Evolutionary conservation across 495 filamentous ascomycete species (phyloP).

Genomic region (Hypoxylon lienhwacheense): DNA sequence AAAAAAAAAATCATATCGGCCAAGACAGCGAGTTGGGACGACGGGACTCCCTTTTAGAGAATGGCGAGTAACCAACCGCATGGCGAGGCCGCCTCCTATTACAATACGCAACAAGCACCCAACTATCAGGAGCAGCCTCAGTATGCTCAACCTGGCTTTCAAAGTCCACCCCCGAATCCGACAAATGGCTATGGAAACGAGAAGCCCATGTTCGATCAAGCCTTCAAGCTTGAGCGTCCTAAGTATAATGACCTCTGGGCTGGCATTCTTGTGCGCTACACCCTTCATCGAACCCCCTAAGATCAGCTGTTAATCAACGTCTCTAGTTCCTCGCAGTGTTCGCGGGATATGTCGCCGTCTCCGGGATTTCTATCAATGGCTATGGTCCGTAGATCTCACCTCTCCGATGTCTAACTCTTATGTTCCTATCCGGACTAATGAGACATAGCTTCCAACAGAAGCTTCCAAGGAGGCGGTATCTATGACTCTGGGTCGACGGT

Average conservation of each 20-base stretch:
- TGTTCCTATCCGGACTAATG: background rate
- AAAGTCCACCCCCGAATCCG: conserved; percentile 23
- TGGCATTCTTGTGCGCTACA: conserved; percentile 63
- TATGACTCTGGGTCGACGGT: conserved; percentile 69
- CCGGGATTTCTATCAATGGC: conserved; percentile 72
- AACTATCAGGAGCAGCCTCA: conserved; percentile 25
- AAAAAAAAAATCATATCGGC: too few relatives aligned
- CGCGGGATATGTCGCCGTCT: conserved; percentile 75
- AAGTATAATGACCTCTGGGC: conserved; percentile 92
- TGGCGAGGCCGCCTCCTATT: conserved; percentile 34
- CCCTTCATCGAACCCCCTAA: background rate
- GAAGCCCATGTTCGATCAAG: conserved; percentile 71
- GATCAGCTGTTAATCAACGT: background rate
- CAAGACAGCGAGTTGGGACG: background rate
- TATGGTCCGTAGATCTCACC: conserved; percentile 55
- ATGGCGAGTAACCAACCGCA: conserved; percentile 31
- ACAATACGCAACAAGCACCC: conserved; percentile 20
- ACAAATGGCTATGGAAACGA: conserved; percentile 32
- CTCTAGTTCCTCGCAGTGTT: conserved; percentile 68
- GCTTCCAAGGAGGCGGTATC: conserved; percentile 73
- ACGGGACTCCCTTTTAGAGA: background rate
- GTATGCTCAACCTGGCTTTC: conserved; percentile 19
- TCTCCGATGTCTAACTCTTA: background rate
- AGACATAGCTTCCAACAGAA: conserved; percentile 52
- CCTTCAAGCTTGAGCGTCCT: conserved; percentile 76